A percentile compares a stretch with the other conserved stretches of the same genome.
Conservation (phyloP, 495 filamentous ascomycete genomes). For the Neurospora sp. region DNA sequence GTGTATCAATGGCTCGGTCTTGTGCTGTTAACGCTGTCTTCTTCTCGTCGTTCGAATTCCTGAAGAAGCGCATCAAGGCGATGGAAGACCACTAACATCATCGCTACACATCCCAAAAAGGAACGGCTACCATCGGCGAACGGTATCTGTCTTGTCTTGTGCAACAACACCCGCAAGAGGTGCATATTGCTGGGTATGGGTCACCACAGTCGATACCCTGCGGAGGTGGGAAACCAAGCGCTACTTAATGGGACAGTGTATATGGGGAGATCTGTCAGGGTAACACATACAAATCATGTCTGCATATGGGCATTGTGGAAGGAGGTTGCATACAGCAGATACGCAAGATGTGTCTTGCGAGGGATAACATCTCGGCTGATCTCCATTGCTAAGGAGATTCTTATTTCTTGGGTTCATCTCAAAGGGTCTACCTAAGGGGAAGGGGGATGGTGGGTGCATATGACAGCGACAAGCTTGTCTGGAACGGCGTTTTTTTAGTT, state of each 20-base stretch:
- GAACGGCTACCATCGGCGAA: not conserved
- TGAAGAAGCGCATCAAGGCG: conserved; percentile 60
- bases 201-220: not conserved
- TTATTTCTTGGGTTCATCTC: not conserved
- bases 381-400: not conserved
- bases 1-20: conserved; percentile 69
- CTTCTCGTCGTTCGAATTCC: conserved; percentile 66
- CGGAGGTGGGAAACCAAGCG: not conserved
- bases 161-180: not conserved
- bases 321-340: not conserved
- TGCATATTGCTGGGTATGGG: not conserved
- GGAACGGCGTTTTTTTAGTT: not conserved
- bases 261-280: not conserved
- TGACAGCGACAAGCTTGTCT: not conserved
- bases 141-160: not conserved
- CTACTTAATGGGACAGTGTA: not conserved
- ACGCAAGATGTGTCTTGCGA: not conserved
- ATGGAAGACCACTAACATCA: conserved; percentile 30
- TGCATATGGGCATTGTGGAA: not conserved
- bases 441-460: not conserved
- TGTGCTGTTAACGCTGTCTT: conserved; percentile 68
- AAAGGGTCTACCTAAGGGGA: not conserved
- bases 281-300: not conserved
- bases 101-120: not conserved
- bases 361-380: not conserved